A percentile compares a stretch with the other conserved stretches of the same genome.
Evolutionary conservation across 768 basidiomycete genomes (phyloP).

Genomic region (Kwoniella bestiolae): DNA sequence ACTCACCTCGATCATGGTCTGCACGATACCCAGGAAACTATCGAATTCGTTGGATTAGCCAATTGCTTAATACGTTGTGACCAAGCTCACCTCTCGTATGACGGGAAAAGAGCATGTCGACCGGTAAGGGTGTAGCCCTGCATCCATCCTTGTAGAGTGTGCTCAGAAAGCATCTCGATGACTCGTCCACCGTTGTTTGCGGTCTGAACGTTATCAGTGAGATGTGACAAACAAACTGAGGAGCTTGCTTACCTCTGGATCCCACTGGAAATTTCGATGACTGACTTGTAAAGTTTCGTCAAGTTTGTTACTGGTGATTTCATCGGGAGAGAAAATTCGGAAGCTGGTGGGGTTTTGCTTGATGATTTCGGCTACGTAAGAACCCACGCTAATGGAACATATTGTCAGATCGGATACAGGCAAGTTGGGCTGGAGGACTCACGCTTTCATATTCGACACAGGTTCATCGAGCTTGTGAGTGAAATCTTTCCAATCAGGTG

Average conservation of each 20-base stretch:
- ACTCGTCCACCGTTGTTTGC: conserved; percentile 74
- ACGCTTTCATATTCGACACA: conserved; percentile 76
- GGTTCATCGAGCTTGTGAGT: conserved; percentile 65
- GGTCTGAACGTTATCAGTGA: conserved; percentile 59
- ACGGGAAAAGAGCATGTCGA: conserved; percentile 74
- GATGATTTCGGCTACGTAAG: conserved; percentile 59
- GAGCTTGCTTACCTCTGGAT: conserved; percentile 58
- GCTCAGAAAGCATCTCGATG: conserved; percentile 72
- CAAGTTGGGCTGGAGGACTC: conserved; percentile 9
- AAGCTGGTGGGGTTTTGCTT: conserved; percentile 74
- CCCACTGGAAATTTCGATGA: conserved; percentile 83
- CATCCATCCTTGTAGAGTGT: conserved; percentile 64
- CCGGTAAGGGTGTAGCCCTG: conserved; percentile 93
- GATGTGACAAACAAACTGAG: background rate
- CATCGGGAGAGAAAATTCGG: conserved; percentile 90
- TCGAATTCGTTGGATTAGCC: background rate
- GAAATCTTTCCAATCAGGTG: conserved; percentile 70
- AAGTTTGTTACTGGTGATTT: conserved; percentile 84
- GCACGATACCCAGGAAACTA: conserved; percentile 79
- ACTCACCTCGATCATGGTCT: conserved; percentile 69
- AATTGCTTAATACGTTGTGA: background rate
- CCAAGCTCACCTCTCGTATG: conserved; percentile 69
- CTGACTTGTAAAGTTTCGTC: conserved; percentile 71
- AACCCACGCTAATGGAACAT: conserved; percentile 52
- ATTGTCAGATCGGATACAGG: conserved; percentile 8